Base-by-base conservation (phyloP, 2,329 filamentous ascomycete genomes). In the Aspergillus sp. region DNA sequence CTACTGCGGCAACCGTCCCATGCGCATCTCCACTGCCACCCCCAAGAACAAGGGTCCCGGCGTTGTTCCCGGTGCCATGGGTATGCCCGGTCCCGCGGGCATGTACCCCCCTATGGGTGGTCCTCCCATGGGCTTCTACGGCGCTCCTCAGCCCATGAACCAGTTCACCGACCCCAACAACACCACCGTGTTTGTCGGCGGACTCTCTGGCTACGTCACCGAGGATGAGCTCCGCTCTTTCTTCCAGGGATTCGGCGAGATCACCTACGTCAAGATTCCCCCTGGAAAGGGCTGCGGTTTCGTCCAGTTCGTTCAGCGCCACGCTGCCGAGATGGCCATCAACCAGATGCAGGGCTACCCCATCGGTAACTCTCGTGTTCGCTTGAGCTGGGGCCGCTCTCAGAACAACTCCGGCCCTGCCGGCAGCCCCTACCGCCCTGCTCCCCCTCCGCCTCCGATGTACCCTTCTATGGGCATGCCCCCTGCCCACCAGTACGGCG, bases 281-380 rank as follows among this genome's bases (percentile, higher is more conserved):
- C 94, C 95, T 65, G 95, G 95, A 81, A 99, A 99, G 86, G 95
- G 95, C 69, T 99, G 95, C 73, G 95, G 95, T 59, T 99, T 99
- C 75, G 95, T 99, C 60, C 95, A 99, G 80, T 99, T 99, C 71
- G 95, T 99, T 58, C 95, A 99, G 82, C 92, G 95, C 67, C 95
- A 99, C 73, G 95, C 95, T 55, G 95, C 95, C 14, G 95, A 99
- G 82, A 99, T 99, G 95, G 95, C 95, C 68, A 99, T 99, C 85
- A 99, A 99, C 82, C 95, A 99, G 81, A 99, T 99, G 95, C 95
- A 99, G 81, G 95, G 95, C 62, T 99, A 99, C 77, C 95, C 95
- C 24, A 99, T 99, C 72, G 95, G 95, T 57, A 99, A 99, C 84
- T 98, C 94, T 51, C 92, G 95, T 67, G 95, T 99, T 61, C 92